These are phyloP conservation scores for Curvularia verruculosa DNA, from an alignment of 2,329 filamentous ascomycete species.

Conservation along the genomic window DNA sequence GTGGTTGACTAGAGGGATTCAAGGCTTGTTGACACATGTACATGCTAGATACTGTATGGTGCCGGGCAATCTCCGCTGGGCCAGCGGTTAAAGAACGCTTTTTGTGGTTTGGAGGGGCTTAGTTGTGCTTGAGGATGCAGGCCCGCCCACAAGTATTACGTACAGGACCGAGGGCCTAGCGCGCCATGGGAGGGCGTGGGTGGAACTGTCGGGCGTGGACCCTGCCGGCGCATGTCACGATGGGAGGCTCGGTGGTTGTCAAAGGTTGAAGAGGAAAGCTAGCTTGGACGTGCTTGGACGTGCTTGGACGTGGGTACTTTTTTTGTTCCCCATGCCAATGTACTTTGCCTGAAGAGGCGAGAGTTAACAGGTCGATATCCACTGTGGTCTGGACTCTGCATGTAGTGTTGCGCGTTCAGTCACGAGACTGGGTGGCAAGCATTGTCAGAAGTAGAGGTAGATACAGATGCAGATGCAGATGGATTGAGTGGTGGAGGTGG, in stretches of 20 bases:
- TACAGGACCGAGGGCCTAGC: slow-evolving; percentile 23
- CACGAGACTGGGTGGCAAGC: neutral
- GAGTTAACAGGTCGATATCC: slow-evolving; percentile 8
- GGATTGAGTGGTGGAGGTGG: no score
- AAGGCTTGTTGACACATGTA: slow-evolving; percentile 8
- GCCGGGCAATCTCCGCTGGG: slow-evolving; percentile 21
- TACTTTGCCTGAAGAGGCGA: slow-evolving; percentile 22
- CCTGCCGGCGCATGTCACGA: slow-evolving; percentile 10
- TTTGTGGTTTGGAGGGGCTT: slow-evolving; percentile 17
- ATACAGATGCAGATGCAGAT: no score
- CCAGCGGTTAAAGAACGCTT: slow-evolving; percentile 22
- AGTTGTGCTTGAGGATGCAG: slow-evolving; percentile 22
- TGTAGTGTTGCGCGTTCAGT: slow-evolving; percentile 9
- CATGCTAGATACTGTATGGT: no score
- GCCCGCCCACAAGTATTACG: slow-evolving; percentile 28
- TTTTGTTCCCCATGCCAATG: slow-evolving; percentile 11
- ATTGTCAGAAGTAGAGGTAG: neutral
- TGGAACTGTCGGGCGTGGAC: slow-evolving; percentile 16
- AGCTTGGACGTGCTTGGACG: no score
- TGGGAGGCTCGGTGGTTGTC: slow-evolving; percentile 5
- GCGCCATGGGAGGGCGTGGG: slow-evolving; percentile 20
- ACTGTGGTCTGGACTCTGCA: slow-evolving; percentile 20
- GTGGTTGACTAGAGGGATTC: neutral
- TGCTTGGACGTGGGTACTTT: slow-evolving; percentile 9
- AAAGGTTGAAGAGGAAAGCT: no score